These are phyloP conservation scores for Ceratocystis diversiconidia DNA, from an alignment of 2,329 filamentous ascomycete genomes.

Conservation along the genomic window DNA sequence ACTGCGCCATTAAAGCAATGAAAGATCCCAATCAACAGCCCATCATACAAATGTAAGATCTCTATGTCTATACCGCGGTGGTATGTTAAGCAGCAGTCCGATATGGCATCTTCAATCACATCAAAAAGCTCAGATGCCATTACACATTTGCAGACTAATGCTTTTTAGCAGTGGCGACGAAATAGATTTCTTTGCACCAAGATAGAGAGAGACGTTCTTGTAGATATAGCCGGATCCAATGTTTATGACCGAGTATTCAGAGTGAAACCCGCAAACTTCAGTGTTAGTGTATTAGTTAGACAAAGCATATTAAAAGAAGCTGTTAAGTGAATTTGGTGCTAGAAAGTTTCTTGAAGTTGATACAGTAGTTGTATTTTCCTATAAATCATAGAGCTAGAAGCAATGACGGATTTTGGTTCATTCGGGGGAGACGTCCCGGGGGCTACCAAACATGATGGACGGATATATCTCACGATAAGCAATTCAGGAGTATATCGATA, in stretches of 20 bases:
- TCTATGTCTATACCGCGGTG: not conserved
- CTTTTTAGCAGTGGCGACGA: too few species aligned
- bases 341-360: not conserved
- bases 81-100: not conserved
- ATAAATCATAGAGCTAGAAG: not conserved
- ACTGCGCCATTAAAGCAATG: not conserved
- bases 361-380: not conserved
- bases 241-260: not conserved
- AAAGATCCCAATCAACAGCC: not conserved
- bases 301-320: not conserved
- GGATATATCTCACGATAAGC: not conserved
- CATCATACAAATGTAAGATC: not conserved
- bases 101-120: not conserved
- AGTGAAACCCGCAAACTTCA: not conserved
- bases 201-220: not conserved
- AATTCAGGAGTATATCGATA: not conserved
- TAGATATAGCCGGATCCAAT: not conserved
- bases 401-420: not conserved
- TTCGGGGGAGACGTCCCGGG: not conserved
- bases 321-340: not conserved
- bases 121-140: not conserved
- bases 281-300: conserved; percentile 14
- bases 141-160: not conserved
- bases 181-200: not conserved
- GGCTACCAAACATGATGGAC: not conserved